Evolutionary conservation across 2,329 filamentous ascomycete species (phyloP), one percentile per base, ranked within the genome.

Genomic region (Ceratocystis eucalypticola): DNA sequence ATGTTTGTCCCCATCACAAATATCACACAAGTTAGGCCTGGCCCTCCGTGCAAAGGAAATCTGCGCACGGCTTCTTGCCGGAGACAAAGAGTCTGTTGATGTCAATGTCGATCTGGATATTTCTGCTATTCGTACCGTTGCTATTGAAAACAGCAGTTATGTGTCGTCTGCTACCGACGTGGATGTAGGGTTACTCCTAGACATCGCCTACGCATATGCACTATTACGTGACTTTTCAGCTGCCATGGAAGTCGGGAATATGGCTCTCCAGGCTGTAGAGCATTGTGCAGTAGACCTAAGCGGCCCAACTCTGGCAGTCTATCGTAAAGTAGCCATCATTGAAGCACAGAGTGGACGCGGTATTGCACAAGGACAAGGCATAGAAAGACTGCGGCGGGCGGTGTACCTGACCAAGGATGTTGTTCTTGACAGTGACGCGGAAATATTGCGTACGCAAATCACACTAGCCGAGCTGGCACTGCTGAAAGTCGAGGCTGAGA

Each of bases 151-250:
- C 55, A 59, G 15, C 30, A 7, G 17, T 30, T 8, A 59, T 59
- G 55, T 17, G 15, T 37, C 25, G n/a, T 59, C 28, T 33, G 10
- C 55, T n/a, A 37, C 55, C 28, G 55, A 59, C 12, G 55, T n/a
- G 7, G 55, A 59, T 59, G 55, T 22, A 59, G 28, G 25, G 15
- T 33, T 59, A 20, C 55, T 59, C 30, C 28, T 59, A 33, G 55
- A 59, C 17, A 59, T 59, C 15, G 28, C 55, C 55, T 33, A 59
- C n/a, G 55, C 55, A 59, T 59, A 59, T 37, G 25, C 55, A 25
- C 55, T 59, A 37, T 59, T 25, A 59, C 25, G 55, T 33, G 30
- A 59, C 28, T 59, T 25, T 37, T 28, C 30, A 59, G 55, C 55
- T 37, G 55, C 55, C 8, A 7, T 33, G 30, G 55, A 59, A 37